A percentile compares a stretch with the other conserved stretches of the same genome.
Evolutionary conservation across 345 rosid species (phyloP).

Genomic region (Trapa incisa): DNA sequence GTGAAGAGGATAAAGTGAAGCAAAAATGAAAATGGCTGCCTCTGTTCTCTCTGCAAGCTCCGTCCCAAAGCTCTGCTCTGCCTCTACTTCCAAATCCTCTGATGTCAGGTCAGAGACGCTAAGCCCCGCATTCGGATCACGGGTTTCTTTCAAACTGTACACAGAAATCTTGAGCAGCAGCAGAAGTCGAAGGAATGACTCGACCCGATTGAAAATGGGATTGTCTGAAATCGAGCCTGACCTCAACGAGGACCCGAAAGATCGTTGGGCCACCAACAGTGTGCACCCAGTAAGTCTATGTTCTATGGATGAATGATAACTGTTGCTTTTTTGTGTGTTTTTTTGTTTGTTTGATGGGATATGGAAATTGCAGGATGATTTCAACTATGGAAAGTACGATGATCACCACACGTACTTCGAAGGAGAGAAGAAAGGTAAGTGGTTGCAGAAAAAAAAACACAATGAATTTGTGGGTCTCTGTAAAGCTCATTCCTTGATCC

Average conservation of each 20-base stretch:
- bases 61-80: constrained; percentile 26
- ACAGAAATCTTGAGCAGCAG: not conserved
- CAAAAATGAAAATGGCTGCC: constrained; percentile 27
- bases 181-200: constrained; percentile 2
- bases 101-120: not conserved
- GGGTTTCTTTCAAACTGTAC: not conserved
- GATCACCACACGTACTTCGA: constrained; percentile 74
- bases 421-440: constrained; percentile 40
- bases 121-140: not conserved
- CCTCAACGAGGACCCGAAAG: constrained; percentile 72
- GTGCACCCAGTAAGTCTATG: constrained; percentile 31
- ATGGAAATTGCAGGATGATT: constrained; percentile 46
- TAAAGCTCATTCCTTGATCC: not conserved
- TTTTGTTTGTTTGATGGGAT: not conserved
- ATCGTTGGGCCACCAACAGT: constrained; percentile 53
- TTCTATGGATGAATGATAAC: too few relatives aligned
- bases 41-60: constrained; percentile 32
- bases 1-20: constrained; percentile 8
- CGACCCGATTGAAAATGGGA: constrained; percentile 35
- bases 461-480: not conserved
- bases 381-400: constrained; percentile 60
- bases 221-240: constrained; percentile 70
- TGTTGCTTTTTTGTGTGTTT: not conserved
- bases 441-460: not conserved
- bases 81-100: not conserved